Evolutionary conservation across 179 eudicot genomes (phyloP).

Genomic region (Actinidia arguta): DNA sequence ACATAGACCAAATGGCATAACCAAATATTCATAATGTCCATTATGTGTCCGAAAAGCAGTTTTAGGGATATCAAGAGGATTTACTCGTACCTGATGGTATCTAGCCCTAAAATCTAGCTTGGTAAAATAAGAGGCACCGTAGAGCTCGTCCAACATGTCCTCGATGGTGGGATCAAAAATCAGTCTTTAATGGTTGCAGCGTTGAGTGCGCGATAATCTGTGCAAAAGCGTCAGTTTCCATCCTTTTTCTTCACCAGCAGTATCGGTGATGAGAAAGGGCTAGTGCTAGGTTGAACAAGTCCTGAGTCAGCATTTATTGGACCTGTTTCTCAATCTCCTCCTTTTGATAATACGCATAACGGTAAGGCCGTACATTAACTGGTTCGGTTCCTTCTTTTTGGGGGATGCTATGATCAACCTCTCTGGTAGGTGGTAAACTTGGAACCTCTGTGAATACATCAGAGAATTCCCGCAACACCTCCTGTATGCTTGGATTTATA

Average conservation of each 20-base stretch:
- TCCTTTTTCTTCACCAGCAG: not conserved
- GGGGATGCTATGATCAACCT: not conserved
- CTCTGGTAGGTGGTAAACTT: not conserved
- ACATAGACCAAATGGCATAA: not conserved
- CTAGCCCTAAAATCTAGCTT: not conserved
- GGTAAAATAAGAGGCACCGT: not conserved
- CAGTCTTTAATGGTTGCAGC: not conserved
- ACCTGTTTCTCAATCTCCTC: conserved; percentile 3
- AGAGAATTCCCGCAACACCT: too few relatives aligned
- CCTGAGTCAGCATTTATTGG: not conserved
- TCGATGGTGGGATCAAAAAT: not conserved
- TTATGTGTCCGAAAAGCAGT: not conserved
- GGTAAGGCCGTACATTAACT: not conserved
- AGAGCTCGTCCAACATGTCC: not conserved
- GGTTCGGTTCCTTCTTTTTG: not conserved
- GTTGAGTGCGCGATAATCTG: not conserved
- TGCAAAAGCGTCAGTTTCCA: not conserved
- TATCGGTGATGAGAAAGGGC: not conserved
- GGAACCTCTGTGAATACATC: not conserved
- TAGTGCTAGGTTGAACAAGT: not conserved
- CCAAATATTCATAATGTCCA: not conserved
- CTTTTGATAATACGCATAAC: not conserved
- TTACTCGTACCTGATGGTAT: not conserved
- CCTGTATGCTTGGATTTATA: too few relatives aligned
- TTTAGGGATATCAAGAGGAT: not conserved